Conservation (phyloP, 164 flowering plant species). For the Tinospora cordifolia region DNA sequence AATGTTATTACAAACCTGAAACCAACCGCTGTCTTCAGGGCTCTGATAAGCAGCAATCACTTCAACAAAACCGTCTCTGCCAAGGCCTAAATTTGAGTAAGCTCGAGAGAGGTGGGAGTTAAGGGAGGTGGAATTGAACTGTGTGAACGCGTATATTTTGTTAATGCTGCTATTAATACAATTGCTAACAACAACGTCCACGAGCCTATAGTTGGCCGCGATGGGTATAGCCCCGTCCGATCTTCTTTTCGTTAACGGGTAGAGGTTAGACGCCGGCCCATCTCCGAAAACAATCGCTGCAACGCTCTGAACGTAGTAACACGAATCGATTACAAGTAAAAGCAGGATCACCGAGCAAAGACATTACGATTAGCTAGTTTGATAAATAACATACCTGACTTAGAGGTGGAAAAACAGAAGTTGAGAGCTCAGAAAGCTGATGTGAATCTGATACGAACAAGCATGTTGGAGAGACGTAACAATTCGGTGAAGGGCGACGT, state of each 20-base stretch:
- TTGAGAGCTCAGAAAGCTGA: slow-evolving; percentile 18
- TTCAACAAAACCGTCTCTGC: slow-evolving; percentile 61
- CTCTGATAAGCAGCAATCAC: slow-evolving; percentile 80
- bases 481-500: slow-evolving; percentile 9
- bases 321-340: not conserved
- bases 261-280: slow-evolving; percentile 51
- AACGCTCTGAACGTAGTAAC: slow-evolving; percentile 38
- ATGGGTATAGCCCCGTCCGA: slow-evolving; percentile 71
- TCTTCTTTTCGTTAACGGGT: slow-evolving; percentile 69
- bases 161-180: slow-evolving; percentile 75
- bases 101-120: slow-evolving; percentile 77
- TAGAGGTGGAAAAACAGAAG: slow-evolving; percentile 27
- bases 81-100: slow-evolving; percentile 44
- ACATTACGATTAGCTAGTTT: not conserved
- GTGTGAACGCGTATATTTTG: slow-evolving; percentile 78
- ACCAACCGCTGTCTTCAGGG: slow-evolving; percentile 60
- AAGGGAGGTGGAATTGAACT: slow-evolving; percentile 82
- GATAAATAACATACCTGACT: slow-evolving; percentile 40
- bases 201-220: slow-evolving; percentile 70
- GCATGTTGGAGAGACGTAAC: slow-evolving; percentile 8
- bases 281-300: slow-evolving; percentile 73
- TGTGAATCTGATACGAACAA: slow-evolving; percentile 26
- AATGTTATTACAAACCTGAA: slow-evolving; percentile 37
- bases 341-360: not conserved
- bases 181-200: slow-evolving; percentile 79